A percentile compares a stretch with the other conserved stretches of the same genome.
phyloP scores from a whole-genome alignment of 768 basidiomycete genomes.

The Suillus ampliporus region DNA sequence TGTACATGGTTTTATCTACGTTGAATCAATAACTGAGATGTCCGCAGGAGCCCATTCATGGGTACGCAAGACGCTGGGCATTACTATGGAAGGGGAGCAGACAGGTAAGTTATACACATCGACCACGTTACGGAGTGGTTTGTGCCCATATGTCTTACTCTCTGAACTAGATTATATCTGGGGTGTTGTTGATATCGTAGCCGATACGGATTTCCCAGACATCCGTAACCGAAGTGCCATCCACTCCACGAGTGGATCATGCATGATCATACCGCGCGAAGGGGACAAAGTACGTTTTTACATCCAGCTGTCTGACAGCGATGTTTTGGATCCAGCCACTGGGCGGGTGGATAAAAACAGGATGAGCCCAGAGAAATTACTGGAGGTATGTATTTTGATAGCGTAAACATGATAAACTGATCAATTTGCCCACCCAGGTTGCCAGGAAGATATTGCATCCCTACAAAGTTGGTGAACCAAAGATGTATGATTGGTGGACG shows the following conservation, averaged over 20 bases:
- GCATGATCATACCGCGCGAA: slow-evolving; percentile 78
- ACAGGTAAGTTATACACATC: slow-evolving; percentile 37
- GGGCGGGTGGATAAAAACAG: slow-evolving; percentile 61
- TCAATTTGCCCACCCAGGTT: slow-evolving; percentile 41
- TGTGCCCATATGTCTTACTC: neutral
- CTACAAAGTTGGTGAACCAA: slow-evolving; percentile 53
- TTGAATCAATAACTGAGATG: slow-evolving; percentile 3
- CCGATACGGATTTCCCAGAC: slow-evolving; percentile 78
- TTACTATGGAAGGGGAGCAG: slow-evolving; percentile 52
- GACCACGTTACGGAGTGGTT: no score
- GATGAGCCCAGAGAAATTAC: slow-evolving; percentile 53
- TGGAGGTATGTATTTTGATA: slow-evolving; percentile 47
- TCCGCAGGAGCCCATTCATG: slow-evolving; percentile 48
- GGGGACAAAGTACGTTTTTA: slow-evolving; percentile 72
- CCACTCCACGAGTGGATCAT: slow-evolving; percentile 69
- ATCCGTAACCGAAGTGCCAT: slow-evolving; percentile 66
- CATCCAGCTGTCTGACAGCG: slow-evolving; percentile 63
- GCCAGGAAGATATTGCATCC: slow-evolving; percentile 62
- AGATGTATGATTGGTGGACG: slow-evolving; percentile 71
- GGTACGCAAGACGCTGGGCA: slow-evolving; percentile 49
- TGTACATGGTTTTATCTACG: neutral
- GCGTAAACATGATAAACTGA: neutral
- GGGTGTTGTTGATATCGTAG: slow-evolving; percentile 78
- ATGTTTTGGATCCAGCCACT: slow-evolving; percentile 47
- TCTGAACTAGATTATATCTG: slow-evolving; percentile 66